These are phyloP conservation scores for Ophiobolus disseminans DNA, from an alignment of 2,329 filamentous ascomycete species.

Conservation along the genomic window DNA sequence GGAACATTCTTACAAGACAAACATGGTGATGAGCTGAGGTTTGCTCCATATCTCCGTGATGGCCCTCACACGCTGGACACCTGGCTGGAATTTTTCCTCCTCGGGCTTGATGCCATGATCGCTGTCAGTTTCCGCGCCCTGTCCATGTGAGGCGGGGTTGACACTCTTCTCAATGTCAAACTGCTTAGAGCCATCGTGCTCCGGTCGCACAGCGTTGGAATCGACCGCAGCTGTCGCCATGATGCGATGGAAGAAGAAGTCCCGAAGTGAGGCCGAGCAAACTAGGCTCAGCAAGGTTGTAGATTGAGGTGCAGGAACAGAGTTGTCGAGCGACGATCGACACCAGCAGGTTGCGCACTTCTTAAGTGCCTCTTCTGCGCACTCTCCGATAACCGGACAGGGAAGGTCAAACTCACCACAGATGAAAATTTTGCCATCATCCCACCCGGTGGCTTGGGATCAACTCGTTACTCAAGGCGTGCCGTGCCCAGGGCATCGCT, in stretches of 20 bases:
- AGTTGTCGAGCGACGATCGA: constrained; percentile 10
- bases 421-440: constrained; percentile 27
- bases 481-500: constrained; percentile 22
- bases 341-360: constrained; percentile 17
- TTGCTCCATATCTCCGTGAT: constrained; percentile 52
- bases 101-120: constrained; percentile 20
- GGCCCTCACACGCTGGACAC: constrained; percentile 50
- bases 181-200: constrained; percentile 16
- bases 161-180: constrained; percentile 32
- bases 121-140: constrained; percentile 10
- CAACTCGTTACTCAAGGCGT: constrained; percentile 19
- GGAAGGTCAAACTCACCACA: constrained; percentile 19
- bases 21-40: constrained; percentile 47
- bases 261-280: constrained; percentile 13
- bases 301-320: constrained; percentile 14
- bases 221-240: constrained; percentile 21
- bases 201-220: constrained; percentile 23
- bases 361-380: constrained; percentile 23
- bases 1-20: constrained; percentile 42
- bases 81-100: constrained; percentile 44
- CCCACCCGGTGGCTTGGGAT: constrained; percentile 32
- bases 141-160: constrained; percentile 7
- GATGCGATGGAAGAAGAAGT: constrained; percentile 1
- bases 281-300: constrained; percentile 15
- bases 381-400: constrained; percentile 32